Percentiles rank a stretch among this genome's conserved stretches.
Conservation (phyloP, 1,284 basidiomycete species). For the Neotropicomus parvogracilis region DNA sequence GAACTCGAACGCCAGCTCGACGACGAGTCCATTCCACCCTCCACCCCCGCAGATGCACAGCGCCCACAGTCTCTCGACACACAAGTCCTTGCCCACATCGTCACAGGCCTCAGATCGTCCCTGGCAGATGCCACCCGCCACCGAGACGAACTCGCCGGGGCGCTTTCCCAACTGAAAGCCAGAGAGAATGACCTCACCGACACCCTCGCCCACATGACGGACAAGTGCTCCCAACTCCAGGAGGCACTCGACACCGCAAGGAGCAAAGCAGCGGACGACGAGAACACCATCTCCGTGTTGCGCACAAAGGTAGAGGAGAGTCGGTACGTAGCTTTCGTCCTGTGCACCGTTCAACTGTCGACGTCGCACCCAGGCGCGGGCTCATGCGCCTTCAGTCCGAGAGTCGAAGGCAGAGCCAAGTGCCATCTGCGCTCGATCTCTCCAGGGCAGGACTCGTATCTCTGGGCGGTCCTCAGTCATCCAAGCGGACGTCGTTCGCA, state of each 20-base stretch:
- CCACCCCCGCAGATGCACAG: slow-evolving; percentile 30
- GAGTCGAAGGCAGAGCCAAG: slow-evolving; percentile 60
- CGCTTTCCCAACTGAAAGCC: slow-evolving; percentile 47
- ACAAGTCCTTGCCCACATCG: slow-evolving; percentile 68
- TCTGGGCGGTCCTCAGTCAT: slow-evolving; percentile 43
- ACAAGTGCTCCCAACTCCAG: slow-evolving; percentile 60
- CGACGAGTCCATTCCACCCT: slow-evolving; percentile 54
- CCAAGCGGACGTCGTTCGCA: slow-evolving; percentile 68
- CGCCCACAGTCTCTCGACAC: slow-evolving; percentile 63
- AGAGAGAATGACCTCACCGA: slow-evolving; percentile 59
- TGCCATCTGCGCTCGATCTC: slow-evolving; percentile 52
- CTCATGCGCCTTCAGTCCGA: slow-evolving; percentile 90
- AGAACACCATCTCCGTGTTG: slow-evolving; percentile 76
- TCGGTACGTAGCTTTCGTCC: slow-evolving; percentile 46
- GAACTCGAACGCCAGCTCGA: slow-evolving; percentile 74
- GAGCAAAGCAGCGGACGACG: slow-evolving; percentile 68
- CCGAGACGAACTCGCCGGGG: slow-evolving; percentile 56
- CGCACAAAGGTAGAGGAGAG: slow-evolving; percentile 89
- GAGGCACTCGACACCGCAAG: slow-evolving; percentile 57
- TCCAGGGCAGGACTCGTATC: slow-evolving; percentile 44
- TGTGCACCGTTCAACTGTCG: background rate
- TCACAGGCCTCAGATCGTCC: slow-evolving; percentile 62
- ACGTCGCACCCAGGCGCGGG: slow-evolving; percentile 54
- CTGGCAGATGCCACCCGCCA: slow-evolving; percentile 61
- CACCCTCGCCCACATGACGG: slow-evolving; percentile 57